Evolutionary conservation across 768 basidiomycete species (phyloP).

Genomic region (Lentinula raphanica): DNA sequence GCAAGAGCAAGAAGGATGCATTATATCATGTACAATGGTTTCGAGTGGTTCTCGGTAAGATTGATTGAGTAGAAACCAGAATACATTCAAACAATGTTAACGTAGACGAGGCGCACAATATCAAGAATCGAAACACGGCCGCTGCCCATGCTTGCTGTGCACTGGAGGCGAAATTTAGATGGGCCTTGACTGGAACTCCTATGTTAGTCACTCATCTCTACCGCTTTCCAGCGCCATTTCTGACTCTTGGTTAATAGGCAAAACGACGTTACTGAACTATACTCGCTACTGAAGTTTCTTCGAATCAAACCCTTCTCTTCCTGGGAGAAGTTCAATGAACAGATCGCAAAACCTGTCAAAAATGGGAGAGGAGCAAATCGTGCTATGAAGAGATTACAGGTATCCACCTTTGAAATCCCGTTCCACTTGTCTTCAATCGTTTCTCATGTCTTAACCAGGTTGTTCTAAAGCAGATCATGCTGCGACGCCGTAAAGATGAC

Average conservation of each 20-base stretch:
- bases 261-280: conserved; percentile 88
- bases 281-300: conserved; percentile 84
- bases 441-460: conserved; percentile 36
- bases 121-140: conserved; percentile 83
- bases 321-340: conserved; percentile 71
- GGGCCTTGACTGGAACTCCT: conserved; percentile 86
- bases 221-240: conserved; percentile 7
- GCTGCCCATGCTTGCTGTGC: conserved; percentile 74
- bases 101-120: conserved; percentile 88
- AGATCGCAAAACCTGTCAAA: conserved; percentile 79
- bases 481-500: conserved; percentile 77
- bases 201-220: conserved; percentile 39
- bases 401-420: conserved; percentile 18
- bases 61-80: neutral
- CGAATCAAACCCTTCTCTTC: conserved; percentile 77
- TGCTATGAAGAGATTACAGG: conserved; percentile 84
- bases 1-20: conserved; percentile 45
- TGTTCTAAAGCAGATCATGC: conserved; percentile 82
- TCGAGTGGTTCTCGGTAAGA: conserved; percentile 76
- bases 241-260: conserved; percentile 42
- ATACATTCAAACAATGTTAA: neutral
- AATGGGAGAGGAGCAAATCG: conserved; percentile 48
- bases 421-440: neutral
- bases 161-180: conserved; percentile 64
- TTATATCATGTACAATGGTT: conserved; percentile 81